A percentile compares a stretch with the other conserved stretches of the same genome.
Evolutionary conservation across 441 rosid genomes (phyloP).

Genomic region (Corymbia calophylla): DNA sequence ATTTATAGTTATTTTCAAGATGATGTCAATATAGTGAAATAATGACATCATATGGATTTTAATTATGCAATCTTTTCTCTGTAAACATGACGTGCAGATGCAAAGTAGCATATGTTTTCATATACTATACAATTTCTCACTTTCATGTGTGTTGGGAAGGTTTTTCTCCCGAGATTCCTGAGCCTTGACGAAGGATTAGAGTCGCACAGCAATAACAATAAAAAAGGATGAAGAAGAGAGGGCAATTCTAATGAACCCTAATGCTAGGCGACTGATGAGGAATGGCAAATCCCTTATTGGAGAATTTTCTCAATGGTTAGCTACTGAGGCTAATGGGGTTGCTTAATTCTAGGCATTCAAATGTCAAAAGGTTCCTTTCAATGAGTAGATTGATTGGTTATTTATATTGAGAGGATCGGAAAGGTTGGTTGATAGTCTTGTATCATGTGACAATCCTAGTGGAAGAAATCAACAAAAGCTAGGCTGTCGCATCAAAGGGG

Average conservation of each 20-base stretch:
- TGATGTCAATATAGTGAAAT: background rate
- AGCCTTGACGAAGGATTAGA: background rate
- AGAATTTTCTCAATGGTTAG: background rate
- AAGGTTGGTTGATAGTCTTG: background rate
- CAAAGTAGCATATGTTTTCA: background rate
- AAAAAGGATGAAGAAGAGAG: background rate
- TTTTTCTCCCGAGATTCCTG: background rate
- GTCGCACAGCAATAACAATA: background rate
- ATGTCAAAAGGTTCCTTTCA: background rate
- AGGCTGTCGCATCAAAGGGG: rapidly evolving
- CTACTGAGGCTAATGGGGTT: background rate
- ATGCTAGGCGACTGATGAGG: background rate
- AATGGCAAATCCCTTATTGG: background rate
- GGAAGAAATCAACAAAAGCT: background rate
- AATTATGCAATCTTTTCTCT: background rate
- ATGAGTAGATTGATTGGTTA: background rate
- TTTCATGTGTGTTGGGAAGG: background rate
- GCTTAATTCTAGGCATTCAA: background rate
- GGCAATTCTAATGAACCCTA: background rate
- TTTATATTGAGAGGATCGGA: background rate
- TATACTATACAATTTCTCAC: background rate
- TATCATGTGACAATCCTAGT: background rate
- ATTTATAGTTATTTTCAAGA: background rate
- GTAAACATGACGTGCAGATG: background rate
- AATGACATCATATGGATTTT: background rate